Evolutionary conservation across 2,329 filamentous ascomycete genomes (phyloP).

Genomic region (Camptophora hylomeconis): DNA sequence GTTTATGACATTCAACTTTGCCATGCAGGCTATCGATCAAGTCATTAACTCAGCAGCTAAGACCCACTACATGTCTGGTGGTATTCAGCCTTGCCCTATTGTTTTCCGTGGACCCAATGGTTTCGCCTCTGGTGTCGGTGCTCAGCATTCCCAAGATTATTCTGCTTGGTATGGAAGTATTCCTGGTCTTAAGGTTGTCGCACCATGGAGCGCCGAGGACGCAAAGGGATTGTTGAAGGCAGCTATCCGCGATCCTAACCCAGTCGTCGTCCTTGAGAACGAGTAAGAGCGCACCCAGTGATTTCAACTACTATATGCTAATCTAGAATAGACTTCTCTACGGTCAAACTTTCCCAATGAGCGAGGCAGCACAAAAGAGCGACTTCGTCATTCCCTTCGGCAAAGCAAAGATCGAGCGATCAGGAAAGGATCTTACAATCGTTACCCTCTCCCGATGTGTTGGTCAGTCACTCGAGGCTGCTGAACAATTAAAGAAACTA

Average conservation of each 20-base stretch:
- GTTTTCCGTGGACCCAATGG: slow-evolving; percentile 99
- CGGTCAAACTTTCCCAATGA: slow-evolving; percentile 92
- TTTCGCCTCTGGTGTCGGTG: slow-evolving; percentile 87
- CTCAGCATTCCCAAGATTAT: slow-evolving; percentile 98
- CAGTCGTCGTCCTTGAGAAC: slow-evolving; percentile 81
- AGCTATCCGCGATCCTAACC: slow-evolving; percentile 95
- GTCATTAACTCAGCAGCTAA: slow-evolving; percentile 98
- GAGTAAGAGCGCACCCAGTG: slow-evolving; percentile 38
- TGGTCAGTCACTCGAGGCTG: slow-evolving; percentile 76
- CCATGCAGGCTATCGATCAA: slow-evolving; percentile 99
- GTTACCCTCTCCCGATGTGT: slow-evolving; percentile 92
- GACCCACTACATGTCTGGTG: slow-evolving; percentile 99
- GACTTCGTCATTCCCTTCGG: slow-evolving; percentile 96
- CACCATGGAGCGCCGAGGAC: slow-evolving; percentile 93
- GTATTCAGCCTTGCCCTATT: slow-evolving; percentile 98
- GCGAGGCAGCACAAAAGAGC: slow-evolving; percentile 84
- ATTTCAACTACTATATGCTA: slow-evolving; percentile 12
- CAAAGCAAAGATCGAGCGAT: slow-evolving; percentile 97
- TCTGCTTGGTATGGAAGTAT: slow-evolving; percentile 98
- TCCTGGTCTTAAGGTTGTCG: slow-evolving; percentile 91
- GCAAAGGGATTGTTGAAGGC: slow-evolving; percentile 97
- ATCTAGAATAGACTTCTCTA: slow-evolving; percentile 55
- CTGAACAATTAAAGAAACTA: slow-evolving; percentile 85
- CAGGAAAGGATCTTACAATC: slow-evolving; percentile 90
- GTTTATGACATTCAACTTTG: slow-evolving; percentile 99